Conservation (phyloP, 1,284 basidiomycete genomes). For the Pholiota adiposa region DNA sequence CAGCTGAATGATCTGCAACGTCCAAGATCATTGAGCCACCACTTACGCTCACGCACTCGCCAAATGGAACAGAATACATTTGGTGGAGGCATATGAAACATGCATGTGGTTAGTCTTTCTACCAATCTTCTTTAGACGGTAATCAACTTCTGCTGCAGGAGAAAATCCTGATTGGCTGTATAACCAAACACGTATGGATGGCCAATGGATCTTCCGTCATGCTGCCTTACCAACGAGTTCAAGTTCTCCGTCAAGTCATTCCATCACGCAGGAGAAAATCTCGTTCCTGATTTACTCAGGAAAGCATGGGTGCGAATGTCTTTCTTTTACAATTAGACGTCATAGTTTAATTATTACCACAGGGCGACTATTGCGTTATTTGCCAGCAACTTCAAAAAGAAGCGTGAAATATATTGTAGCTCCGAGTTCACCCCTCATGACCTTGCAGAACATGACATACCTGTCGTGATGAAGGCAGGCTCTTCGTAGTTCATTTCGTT, state of each 20-base stretch:
- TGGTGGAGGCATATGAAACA: constrained; percentile 59
- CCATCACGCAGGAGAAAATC: constrained; percentile 68
- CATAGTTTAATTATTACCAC: too few relatives aligned
- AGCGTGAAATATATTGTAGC: too few relatives aligned
- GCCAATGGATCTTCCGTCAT: constrained; percentile 51
- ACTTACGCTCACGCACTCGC: constrained; percentile 34
- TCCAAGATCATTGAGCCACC: constrained; percentile 54
- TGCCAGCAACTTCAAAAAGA: too few relatives aligned
- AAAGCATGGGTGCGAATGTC: constrained; percentile 47
- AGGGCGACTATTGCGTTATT: too few relatives aligned
- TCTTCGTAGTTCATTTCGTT: not conserved
- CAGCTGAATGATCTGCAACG: constrained; percentile 44
- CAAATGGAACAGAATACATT: constrained; percentile 32
- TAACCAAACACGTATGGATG: too few relatives aligned
- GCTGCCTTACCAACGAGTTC: constrained; percentile 70
- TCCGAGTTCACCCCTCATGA: constrained; percentile 74
- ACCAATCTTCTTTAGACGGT: not conserved
- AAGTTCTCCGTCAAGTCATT: constrained; percentile 62
- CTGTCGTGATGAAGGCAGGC: constrained; percentile 62
- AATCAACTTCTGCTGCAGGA: constrained; percentile 36
- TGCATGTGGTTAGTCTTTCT: constrained; percentile 44
- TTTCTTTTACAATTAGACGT: not conserved
- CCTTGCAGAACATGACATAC: constrained; percentile 61
- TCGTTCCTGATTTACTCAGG: constrained; percentile 64
- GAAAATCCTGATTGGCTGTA: constrained; percentile 37